phyloP scores from a whole-genome alignment of 2,329 filamentous ascomycete genomes.

The Aspergillus pseudoterreus region DNA sequence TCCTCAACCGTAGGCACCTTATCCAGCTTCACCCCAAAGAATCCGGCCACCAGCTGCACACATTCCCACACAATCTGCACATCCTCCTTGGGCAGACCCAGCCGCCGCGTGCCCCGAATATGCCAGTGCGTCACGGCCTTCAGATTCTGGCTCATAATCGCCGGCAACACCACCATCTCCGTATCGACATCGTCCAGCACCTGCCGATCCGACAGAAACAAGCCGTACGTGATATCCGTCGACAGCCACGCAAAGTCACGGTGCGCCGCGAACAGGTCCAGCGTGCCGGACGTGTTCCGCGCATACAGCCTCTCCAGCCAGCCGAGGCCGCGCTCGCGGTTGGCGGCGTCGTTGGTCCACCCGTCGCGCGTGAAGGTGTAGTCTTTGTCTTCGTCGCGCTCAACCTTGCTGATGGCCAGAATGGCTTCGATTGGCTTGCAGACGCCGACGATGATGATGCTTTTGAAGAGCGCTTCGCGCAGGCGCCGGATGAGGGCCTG shows the following conservation, averaged over 20 bases:
- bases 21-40: constrained; percentile 25
- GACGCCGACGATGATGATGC: constrained; percentile 57
- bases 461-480: constrained; percentile 58
- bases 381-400: constrained; percentile 57
- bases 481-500: constrained; percentile 35
- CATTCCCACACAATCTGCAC: constrained; percentile 35
- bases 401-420: constrained; percentile 51
- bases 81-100: constrained; percentile 39
- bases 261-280: constrained; percentile 30
- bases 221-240: constrained; percentile 66
- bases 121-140: constrained; percentile 43
- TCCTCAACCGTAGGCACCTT: constrained; percentile 30
- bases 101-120: constrained; percentile 40
- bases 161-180: constrained; percentile 41
- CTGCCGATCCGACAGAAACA: constrained; percentile 46
- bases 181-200: constrained; percentile 42
- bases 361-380: constrained; percentile 51
- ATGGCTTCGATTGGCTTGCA: constrained; percentile 62
- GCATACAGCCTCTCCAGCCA: constrained; percentile 59
- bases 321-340: constrained; percentile 49
- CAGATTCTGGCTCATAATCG: constrained; percentile 46
- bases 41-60: constrained; percentile 26
- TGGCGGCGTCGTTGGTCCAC: constrained; percentile 58
- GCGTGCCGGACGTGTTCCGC: constrained; percentile 40
- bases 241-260: constrained; percentile 66